Conservation (phyloP, 2,329 filamentous ascomycete genomes). For the Epichloe sylvatica region DNA sequence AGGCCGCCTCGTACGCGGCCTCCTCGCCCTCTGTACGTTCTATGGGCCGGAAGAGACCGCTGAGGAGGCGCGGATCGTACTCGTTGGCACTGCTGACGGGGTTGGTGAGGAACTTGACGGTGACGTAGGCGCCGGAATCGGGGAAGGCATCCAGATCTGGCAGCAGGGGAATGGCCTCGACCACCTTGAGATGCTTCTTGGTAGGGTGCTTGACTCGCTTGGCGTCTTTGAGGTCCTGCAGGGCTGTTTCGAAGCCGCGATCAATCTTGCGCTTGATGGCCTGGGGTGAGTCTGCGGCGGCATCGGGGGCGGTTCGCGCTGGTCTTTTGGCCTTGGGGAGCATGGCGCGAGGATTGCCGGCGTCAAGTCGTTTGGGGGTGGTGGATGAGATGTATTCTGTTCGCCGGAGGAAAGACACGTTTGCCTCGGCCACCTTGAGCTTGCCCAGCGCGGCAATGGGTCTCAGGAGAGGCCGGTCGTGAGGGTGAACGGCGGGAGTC, state of each 20-base stretch:
- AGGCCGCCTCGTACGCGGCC: conserved; percentile 33
- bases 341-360: conserved; percentile 28
- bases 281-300: conserved; percentile 47
- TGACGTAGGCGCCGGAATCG: conserved; percentile 54
- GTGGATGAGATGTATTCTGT: conserved; percentile 83
- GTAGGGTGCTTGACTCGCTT: conserved; percentile 42
- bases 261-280: conserved; percentile 56
- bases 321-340: conserved; percentile 20
- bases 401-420: conserved; percentile 84
- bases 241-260: conserved; percentile 43
- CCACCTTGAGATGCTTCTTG: conserved; percentile 42
- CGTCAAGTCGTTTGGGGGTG: conserved; percentile 34
- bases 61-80: conserved; percentile 49
- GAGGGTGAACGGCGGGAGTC: conserved; percentile 59
- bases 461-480: conserved; percentile 71
- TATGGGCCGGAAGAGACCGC: conserved; percentile 47
- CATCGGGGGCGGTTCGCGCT: conserved; percentile 38
- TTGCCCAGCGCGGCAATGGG: conserved; percentile 77
- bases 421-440: conserved; percentile 58
- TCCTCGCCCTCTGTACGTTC: conserved; percentile 41
- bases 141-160: conserved; percentile 57
- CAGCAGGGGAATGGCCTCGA: conserved; percentile 46
- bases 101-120: conserved; percentile 54
- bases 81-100: conserved; percentile 37
- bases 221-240: conserved; percentile 38